Conservation (phyloP, 306 rosid genomes). For the Prunus persica region DNA sequence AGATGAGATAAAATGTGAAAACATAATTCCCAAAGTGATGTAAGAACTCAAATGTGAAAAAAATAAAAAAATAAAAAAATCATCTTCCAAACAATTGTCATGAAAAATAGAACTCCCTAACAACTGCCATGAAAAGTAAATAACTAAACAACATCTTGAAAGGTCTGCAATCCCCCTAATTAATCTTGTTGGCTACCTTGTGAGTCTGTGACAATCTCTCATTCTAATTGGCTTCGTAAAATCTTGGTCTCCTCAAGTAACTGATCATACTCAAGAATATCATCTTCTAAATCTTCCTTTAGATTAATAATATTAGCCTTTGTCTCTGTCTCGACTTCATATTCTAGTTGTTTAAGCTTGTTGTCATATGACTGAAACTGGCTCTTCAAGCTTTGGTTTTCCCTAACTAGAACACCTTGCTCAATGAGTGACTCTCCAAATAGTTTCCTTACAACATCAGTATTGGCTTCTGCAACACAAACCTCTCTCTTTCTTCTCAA, state of each 20-base stretch:
- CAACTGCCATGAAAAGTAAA: not conserved
- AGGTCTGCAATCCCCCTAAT: not conserved
- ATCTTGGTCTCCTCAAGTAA: slow-evolving; percentile 77
- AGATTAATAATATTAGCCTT: not conserved
- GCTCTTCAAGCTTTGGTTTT: not conserved
- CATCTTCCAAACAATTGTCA: not conserved
- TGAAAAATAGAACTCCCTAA: not conserved
- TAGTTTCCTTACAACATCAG: slow-evolving; percentile 66
- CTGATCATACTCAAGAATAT: slow-evolving; percentile 79
- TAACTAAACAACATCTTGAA: not conserved
- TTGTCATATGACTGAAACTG: not conserved
- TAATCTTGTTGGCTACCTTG: not conserved
- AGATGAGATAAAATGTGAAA: not conserved
- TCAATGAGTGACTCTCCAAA: slow-evolving; percentile 83
- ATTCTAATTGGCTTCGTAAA: slow-evolving; percentile 55
- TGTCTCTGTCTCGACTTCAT: not conserved
- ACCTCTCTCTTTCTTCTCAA: slow-evolving; percentile 43
- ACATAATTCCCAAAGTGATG: too few species aligned
- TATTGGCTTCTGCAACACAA: slow-evolving; percentile 56
- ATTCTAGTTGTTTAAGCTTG: not conserved
- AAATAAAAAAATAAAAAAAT: not conserved
- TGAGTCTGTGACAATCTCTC: slow-evolving; percentile 34
- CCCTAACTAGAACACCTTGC: slow-evolving; percentile 20
- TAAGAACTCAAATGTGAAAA: not conserved
- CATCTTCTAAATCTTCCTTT: slow-evolving; percentile 69